Evolutionary conservation across 1,139 yeast genomes (phyloP).

Genomic region (Blastobotrys petasosporus): DNA sequence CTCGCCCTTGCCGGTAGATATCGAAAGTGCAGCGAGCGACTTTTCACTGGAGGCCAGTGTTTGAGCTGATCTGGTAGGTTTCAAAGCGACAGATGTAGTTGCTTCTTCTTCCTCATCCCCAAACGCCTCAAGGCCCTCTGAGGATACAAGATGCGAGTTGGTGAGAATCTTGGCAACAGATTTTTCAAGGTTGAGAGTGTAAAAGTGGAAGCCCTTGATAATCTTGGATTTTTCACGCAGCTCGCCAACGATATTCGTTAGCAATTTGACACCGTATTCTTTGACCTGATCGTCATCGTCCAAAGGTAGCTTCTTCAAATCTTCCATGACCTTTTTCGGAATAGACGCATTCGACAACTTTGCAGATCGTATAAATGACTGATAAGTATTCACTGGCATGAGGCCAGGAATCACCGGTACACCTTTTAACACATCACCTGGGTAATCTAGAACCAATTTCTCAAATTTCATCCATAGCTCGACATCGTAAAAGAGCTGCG

Average conservation of each 20-base stretch:
- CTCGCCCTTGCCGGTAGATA: slow-evolving; percentile 78
- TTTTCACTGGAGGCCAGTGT: neutral
- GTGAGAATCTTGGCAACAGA: slow-evolving; percentile 82
- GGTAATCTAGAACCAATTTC: slow-evolving; percentile 38
- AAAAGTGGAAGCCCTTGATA: slow-evolving; percentile 80
- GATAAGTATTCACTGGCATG: slow-evolving; percentile 93
- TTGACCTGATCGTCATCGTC: slow-evolving; percentile 84
- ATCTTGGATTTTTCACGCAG: slow-evolving; percentile 29
- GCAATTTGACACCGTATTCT: slow-evolving; percentile 68
- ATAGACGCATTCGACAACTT: slow-evolving; percentile 85
- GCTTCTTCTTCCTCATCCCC: neutral
- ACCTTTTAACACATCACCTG: slow-evolving; percentile 40
- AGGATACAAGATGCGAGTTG: slow-evolving; percentile 36
- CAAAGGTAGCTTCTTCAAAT: slow-evolving; percentile 52
- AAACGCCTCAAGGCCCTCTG: slow-evolving; percentile 21
- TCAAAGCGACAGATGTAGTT: no score
- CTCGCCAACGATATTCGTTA: slow-evolving; percentile 56
- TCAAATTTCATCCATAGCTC: slow-evolving; percentile 52
- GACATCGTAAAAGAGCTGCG: slow-evolving; percentile 76
- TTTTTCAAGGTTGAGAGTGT: slow-evolving; percentile 82
- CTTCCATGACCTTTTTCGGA: slow-evolving; percentile 50
- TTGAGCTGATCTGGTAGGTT: no score
- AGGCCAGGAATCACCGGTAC: slow-evolving; percentile 80
- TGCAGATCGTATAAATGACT: slow-evolving; percentile 81
- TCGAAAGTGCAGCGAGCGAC: slow-evolving; percentile 48